These are phyloP conservation scores for Didymellaceae sp. DNA, from an alignment of 2,329 filamentous ascomycete genomes.

Conservation along the genomic window DNA sequence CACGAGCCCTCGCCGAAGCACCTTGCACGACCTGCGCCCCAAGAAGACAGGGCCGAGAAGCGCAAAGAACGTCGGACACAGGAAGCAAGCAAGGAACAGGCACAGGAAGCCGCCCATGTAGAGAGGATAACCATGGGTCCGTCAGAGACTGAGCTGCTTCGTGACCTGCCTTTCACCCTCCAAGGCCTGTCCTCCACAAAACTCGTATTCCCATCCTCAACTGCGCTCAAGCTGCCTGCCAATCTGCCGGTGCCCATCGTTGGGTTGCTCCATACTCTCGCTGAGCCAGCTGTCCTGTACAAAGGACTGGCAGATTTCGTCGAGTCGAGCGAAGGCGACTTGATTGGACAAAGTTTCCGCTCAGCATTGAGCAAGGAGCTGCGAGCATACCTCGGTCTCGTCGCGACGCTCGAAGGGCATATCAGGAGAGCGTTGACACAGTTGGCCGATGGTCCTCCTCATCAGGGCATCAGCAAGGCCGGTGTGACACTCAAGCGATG, in stretches of 20 bases:
- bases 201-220: slow-evolving; percentile 73
- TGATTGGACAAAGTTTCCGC: slow-evolving; percentile 90
- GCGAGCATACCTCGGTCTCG: slow-evolving; percentile 85
- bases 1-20: slow-evolving; percentile 42
- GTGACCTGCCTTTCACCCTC: slow-evolving; percentile 87
- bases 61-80: slow-evolving; percentile 36
- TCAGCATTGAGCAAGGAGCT: slow-evolving; percentile 86
- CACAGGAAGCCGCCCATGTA: slow-evolving; percentile 17
- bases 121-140: slow-evolving; percentile 34
- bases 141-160: slow-evolving; percentile 56
- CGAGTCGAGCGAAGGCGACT: slow-evolving; percentile 77
- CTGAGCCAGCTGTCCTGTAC: slow-evolving; percentile 94
- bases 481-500: slow-evolving; percentile 95
- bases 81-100: slow-evolving; percentile 35
- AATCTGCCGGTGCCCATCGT: slow-evolving; percentile 84
- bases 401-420: slow-evolving; percentile 91
- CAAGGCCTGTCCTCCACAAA: slow-evolving; percentile 91
- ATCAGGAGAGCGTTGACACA: slow-evolving; percentile 81
- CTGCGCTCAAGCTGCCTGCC: slow-evolving; percentile 75
- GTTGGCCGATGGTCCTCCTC: slow-evolving; percentile 71
- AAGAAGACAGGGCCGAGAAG: slow-evolving; percentile 33
- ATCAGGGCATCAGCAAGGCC: slow-evolving; percentile 77
- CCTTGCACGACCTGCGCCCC: slow-evolving; percentile 24
- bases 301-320: slow-evolving; percentile 80
- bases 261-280: slow-evolving; percentile 84